These are phyloP conservation scores for Coccomyxa subellipsoidea DNA, from an alignment of 163 green algal species.

Conservation along the genomic window DNA sequence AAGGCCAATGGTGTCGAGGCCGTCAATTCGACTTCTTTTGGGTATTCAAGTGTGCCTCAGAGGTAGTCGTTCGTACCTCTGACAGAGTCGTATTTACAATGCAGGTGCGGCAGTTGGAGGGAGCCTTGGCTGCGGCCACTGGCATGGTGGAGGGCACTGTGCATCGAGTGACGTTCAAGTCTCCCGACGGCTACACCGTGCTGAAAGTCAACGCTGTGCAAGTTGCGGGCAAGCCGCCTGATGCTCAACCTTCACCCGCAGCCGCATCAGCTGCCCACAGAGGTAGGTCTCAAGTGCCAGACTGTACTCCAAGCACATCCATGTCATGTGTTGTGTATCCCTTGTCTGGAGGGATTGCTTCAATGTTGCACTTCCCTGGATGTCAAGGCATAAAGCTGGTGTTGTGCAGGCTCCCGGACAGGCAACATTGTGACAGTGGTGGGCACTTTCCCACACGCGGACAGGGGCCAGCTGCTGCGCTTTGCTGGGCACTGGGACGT, in stretches of 20 bases:
- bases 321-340: too few relatives aligned
- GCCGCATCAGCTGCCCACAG: not conserved
- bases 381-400: too few relatives aligned
- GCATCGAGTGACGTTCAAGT: constrained; percentile 28
- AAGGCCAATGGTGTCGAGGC: too few relatives aligned
- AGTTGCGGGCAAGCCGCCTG: not conserved
- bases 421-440: constrained; percentile 32
- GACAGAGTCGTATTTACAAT: not conserved
- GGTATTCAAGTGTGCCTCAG: too few relatives aligned
- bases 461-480: constrained; percentile 32
- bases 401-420: not conserved
- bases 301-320: not conserved
- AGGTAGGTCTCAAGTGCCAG: not conserved
- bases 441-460: constrained; percentile 25
- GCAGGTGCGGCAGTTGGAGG: not conserved
- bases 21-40: too few relatives aligned
- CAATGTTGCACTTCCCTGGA: too few relatives aligned
- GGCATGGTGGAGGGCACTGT: constrained; percentile 31
- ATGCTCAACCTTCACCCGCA: not conserved
- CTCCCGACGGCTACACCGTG: constrained; percentile 34
- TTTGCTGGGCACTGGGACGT: constrained; percentile 34
- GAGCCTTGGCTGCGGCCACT: not conserved
- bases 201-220: constrained; percentile 19
- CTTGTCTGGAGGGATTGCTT: too few relatives aligned
- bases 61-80: too few relatives aligned